phyloP scores from a whole-genome alignment of 495 filamentous ascomycete genomes.

The Baudoinia panamericana region DNA sequence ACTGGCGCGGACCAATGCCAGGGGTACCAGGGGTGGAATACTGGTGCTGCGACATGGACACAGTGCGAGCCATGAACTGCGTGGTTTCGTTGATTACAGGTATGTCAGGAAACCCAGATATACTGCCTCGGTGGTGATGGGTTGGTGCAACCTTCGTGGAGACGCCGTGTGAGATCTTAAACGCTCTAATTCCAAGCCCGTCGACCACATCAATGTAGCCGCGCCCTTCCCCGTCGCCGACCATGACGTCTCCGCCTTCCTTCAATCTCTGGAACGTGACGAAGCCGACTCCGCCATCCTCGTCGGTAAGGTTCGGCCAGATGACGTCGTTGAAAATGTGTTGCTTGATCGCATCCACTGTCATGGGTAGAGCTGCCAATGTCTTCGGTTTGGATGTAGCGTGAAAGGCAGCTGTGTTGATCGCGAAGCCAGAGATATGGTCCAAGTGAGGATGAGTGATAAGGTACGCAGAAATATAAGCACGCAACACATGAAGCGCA shows the following conservation, averaged over 20 bases:
- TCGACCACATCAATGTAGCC: slow-evolving; percentile 80
- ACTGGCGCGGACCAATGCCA: slow-evolving; percentile 8
- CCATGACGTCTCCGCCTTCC: slow-evolving; percentile 70
- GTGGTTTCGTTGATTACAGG: slow-evolving; percentile 37
- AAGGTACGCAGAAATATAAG: slow-evolving; percentile 71
- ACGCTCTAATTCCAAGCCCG: slow-evolving; percentile 63
- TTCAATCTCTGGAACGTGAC: slow-evolving; percentile 79
- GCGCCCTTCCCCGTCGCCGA: slow-evolving; percentile 58
- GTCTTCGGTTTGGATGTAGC: slow-evolving; percentile 63
- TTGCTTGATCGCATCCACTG: slow-evolving; percentile 74
- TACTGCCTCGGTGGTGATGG: slow-evolving; percentile 26
- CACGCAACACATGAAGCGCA: slow-evolving; percentile 60
- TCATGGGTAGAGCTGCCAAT: slow-evolving; percentile 69
- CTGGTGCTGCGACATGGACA: slow-evolving; percentile 10
- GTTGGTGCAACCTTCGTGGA: slow-evolving; percentile 55
- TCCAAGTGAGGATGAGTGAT: slow-evolving; percentile 94
- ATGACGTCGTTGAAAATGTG: slow-evolving; percentile 97
- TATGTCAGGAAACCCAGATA: slow-evolving; percentile 23
- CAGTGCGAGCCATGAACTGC: slow-evolving; percentile 3
- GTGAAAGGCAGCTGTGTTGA: slow-evolving; percentile 76
- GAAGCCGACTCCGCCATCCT: slow-evolving; percentile 84
- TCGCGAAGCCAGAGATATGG: slow-evolving; percentile 78
- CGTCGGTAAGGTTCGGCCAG: slow-evolving; percentile 94
- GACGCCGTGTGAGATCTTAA: slow-evolving; percentile 73
- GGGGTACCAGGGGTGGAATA: slow-evolving; percentile 22